Evolutionary conservation across 208 protist species (phyloP).

Genomic region (Leishmania mexicana): DNA sequence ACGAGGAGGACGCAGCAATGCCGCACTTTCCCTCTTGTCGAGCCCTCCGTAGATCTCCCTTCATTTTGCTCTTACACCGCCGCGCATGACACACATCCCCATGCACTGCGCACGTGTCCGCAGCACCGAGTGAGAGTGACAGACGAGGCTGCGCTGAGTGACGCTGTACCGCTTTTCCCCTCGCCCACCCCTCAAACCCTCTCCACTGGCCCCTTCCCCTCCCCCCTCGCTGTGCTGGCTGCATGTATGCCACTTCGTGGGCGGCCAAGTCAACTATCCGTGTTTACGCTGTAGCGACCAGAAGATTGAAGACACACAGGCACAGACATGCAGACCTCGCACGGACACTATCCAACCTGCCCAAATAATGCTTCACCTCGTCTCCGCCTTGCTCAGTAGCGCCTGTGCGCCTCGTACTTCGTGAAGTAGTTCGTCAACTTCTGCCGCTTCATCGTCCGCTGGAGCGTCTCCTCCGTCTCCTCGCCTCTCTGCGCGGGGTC

Average conservation of each 20-base stretch:
- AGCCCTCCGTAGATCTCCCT: not conserved
- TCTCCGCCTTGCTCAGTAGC: conserved; percentile 32
- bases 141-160: not conserved
- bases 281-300: not conserved
- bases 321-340: not conserved
- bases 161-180: not conserved
- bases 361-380: not conserved
- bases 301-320: not conserved
- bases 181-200: not conserved
- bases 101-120: not conserved
- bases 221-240: not conserved
- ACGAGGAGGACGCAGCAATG: not conserved
- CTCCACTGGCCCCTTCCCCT: not conserved
- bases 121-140: not conserved
- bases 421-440: conserved; percentile 71
- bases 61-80: not conserved
- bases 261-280: not conserved
- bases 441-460: conserved; percentile 54
- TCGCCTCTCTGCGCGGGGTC: conserved; percentile 37
- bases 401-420: conserved; percentile 63
- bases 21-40: not conserved
- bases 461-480: conserved; percentile 44
- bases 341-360: not conserved
- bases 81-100: not conserved
- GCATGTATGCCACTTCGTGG: not conserved